Percentiles rank a stretch among this genome's conserved stretches.
Conservation (phyloP, 2,329 filamentous ascomycete species). For the Stagonosporopsis rhizophila region DNA sequence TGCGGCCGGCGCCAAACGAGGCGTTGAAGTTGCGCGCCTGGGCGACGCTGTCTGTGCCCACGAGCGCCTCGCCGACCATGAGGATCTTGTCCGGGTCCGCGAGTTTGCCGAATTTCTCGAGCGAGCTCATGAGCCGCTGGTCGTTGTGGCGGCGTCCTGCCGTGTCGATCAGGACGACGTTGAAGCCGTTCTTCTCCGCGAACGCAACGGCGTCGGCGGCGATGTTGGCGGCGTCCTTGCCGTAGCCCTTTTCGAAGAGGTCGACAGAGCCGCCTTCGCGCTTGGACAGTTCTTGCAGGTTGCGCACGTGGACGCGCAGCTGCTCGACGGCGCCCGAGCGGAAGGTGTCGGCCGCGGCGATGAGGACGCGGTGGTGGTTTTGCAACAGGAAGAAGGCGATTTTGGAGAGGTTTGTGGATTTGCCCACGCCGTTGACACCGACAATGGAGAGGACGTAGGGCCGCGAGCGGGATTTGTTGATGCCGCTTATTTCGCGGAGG, state of each 20-base stretch:
- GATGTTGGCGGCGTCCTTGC: slow-evolving; percentile 94
- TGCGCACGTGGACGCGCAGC: slow-evolving; percentile 91
- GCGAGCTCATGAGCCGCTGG: slow-evolving; percentile 89
- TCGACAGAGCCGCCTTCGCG: slow-evolving; percentile 84
- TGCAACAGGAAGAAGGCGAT: slow-evolving; percentile 17
- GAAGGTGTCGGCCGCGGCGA: slow-evolving; percentile 76
- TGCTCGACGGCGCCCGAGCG: slow-evolving; percentile 97
- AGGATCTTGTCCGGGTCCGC: slow-evolving; percentile 97
- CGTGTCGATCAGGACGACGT: slow-evolving; percentile 96
- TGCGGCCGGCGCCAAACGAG: slow-evolving; percentile 81
- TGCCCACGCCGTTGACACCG: slow-evolving; percentile 97
- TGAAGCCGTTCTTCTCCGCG: slow-evolving; percentile 76
- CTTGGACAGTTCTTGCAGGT: slow-evolving; percentile 84
- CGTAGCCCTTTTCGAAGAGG: slow-evolving; percentile 96
- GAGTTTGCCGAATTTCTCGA: slow-evolving; percentile 97
- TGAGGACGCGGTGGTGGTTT: slow-evolving; percentile 43
- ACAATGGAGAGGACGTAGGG: slow-evolving; percentile 99
- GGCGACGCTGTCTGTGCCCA: slow-evolving; percentile 92
- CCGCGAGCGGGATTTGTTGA: slow-evolving; percentile 70
- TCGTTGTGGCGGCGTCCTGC: slow-evolving; percentile 96
- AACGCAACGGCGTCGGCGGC: slow-evolving; percentile 91
- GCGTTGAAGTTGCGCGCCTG: slow-evolving; percentile 97
- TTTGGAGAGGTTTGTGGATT: slow-evolving; percentile 96
- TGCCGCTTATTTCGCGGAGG: slow-evolving; percentile 82
- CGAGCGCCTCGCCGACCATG: slow-evolving; percentile 93